These are phyloP conservation scores for Colletotrichum cereale DNA, from an alignment of 2,329 filamentous ascomycete genomes.

Conservation along the genomic window DNA sequence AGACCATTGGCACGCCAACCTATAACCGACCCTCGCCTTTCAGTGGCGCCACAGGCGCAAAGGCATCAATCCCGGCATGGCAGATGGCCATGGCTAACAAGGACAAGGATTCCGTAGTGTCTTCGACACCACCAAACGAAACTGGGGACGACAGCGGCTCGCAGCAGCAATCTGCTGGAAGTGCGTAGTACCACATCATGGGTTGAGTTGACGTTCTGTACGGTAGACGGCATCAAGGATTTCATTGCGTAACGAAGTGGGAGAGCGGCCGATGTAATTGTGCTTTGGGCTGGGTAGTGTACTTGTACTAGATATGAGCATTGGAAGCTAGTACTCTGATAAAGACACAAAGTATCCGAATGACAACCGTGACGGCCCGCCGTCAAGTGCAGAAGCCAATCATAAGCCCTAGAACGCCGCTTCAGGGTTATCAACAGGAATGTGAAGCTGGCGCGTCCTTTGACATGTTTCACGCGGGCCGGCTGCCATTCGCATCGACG, in stretches of 20 bases:
- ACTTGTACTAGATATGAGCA: constrained; percentile 7
- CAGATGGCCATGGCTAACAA: constrained; percentile 79
- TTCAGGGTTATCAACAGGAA: not conserved
- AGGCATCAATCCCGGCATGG: constrained; percentile 83
- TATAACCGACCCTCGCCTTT: constrained; percentile 45
- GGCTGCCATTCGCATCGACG: not conserved
- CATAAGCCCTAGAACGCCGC: not conserved
- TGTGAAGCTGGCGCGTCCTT: not conserved
- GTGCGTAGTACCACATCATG: not conserved
- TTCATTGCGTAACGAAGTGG: constrained; percentile 1
- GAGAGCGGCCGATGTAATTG: constrained; percentile 5
- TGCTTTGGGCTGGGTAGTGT: not conserved
- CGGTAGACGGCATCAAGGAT: not conserved
- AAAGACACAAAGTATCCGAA: not conserved
- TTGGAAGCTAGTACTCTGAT: not conserved
- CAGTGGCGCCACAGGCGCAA: constrained; percentile 61
- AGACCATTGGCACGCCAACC: constrained; percentile 47
- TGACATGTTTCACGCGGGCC: constrained; percentile 18
- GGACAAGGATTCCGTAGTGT: constrained; percentile 52
- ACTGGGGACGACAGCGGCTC: constrained; percentile 39
- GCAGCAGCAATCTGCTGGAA: constrained; percentile 31
- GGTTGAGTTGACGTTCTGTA: not conserved
- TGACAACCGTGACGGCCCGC: not conserved
- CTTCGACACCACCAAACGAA: constrained; percentile 46
- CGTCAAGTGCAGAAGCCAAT: not conserved